A percentile compares a stretch with the other conserved stretches of the same genome.
Evolutionary conservation across 2,329 filamentous ascomycete species (phyloP).

Genomic region (Aspergillus sp.): DNA sequence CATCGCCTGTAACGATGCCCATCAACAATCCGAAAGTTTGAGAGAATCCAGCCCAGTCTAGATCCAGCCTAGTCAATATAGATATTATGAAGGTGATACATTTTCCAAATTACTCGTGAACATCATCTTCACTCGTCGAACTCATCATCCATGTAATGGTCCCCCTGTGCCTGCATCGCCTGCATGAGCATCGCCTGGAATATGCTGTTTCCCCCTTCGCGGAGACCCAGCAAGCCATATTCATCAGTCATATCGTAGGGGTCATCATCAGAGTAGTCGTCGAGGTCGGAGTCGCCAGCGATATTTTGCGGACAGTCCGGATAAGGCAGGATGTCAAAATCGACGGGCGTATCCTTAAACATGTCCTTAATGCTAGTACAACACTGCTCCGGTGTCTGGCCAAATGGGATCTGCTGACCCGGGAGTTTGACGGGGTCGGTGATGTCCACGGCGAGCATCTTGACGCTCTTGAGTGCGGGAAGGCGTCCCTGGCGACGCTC

Average conservation of each 20-base stretch:
- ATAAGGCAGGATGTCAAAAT: slow-evolving; percentile 19
- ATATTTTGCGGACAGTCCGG: neutral
- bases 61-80: neutral
- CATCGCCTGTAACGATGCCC: neutral
- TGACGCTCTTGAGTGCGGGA: slow-evolving; percentile 19
- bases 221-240: neutral
- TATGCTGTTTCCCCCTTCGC: neutral
- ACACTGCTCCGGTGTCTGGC: slow-evolving; percentile 21
- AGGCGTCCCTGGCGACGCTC: slow-evolving; percentile 23
- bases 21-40: neutral
- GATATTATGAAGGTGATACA: neutral
- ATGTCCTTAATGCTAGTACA: slow-evolving; percentile 15
- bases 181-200: slow-evolving; percentile 1
- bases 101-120: neutral
- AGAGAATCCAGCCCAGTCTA: neutral
- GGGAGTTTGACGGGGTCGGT: slow-evolving; percentile 19
- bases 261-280: slow-evolving; percentile 2
- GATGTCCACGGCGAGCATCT: slow-evolving; percentile 22
- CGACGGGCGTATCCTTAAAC: slow-evolving; percentile 22
- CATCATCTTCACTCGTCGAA: neutral
- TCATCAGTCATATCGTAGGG: neutral
- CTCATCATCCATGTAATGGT: slow-evolving; percentile 2
- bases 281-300: slow-evolving; percentile 1
- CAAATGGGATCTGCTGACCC: slow-evolving; percentile 18
- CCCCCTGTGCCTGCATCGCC: neutral